A percentile compares a stretch with the other conserved stretches of the same genome.
Evolutionary conservation across 106 monocot genomes (phyloP).

Genomic region (Phalaenopsis equestris): DNA sequence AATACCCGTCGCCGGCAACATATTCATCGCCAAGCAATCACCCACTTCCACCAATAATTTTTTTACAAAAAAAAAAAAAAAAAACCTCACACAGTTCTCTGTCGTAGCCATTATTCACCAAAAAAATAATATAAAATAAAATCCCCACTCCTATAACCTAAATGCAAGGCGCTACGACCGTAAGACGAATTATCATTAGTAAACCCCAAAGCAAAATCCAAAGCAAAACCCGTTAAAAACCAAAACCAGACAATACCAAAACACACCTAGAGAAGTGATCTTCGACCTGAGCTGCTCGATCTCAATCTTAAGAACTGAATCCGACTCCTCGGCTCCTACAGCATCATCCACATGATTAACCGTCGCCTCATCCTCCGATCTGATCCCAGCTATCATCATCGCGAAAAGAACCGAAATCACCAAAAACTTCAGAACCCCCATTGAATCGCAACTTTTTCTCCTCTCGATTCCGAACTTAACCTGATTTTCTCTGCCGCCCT

Average conservation of each 20-base stretch:
- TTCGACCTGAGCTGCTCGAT: constrained; percentile 31
- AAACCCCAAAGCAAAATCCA: not conserved
- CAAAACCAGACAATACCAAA: not conserved
- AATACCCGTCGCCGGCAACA: not conserved
- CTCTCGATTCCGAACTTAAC: too few relatives aligned
- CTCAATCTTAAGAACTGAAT: constrained; percentile 25
- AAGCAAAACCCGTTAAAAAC: not conserved
- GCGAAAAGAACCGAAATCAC: constrained; percentile 15
- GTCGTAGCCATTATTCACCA: not conserved
- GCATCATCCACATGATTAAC: constrained; percentile 7
- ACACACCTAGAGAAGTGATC: constrained; percentile 24
- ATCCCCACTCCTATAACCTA: not conserved
- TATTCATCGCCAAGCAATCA: not conserved
- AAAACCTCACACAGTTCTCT: not conserved
- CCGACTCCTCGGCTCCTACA: not conserved
- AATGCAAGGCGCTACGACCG: too few relatives aligned
- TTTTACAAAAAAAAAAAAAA: not conserved
- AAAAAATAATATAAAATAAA: not conserved
- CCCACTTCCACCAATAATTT: not conserved
- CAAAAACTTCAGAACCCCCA: constrained; percentile 26
- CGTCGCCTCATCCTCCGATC: constrained; percentile 20
- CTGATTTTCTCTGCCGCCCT: too few relatives aligned
- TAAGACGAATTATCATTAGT: not conserved
- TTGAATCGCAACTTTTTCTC: not conserved
- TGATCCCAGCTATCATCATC: constrained; percentile 11